Evolutionary conservation across 1,139 yeast genomes (phyloP), one percentile per base, ranked within the genome.

Genomic region (Taphrina communis): DNA sequence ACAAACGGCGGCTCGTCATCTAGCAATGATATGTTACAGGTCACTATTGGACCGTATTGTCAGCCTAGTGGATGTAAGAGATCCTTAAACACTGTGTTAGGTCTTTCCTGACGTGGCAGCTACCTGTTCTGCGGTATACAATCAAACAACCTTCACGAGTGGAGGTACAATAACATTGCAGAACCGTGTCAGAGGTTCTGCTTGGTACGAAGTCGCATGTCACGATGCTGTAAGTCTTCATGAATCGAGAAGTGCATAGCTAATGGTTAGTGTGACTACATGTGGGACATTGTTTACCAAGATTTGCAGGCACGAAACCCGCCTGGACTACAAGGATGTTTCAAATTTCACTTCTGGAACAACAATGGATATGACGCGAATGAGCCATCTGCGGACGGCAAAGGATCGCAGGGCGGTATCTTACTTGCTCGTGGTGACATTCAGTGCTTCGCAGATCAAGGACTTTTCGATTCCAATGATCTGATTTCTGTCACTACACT

Each of bases 191-290:
- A 11, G 19, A 8, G 51, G 51, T 46, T 19, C 11, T 19, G 19
- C n/a, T n/a, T 46, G 51, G 51, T 46, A 46, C n/a, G 51, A 46
- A 46, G 51, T 46, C 19, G 51, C 51, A n/a, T 46, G 51, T n/a
- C 51, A 46, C 25, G 51, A 46, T 46, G 51, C 51, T 19, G 51
- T 46, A 46, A 46, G 51, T 12, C n/a, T 17, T 2, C 4, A 8
- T 19, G 17, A 46, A 5, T 2, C 2, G 9, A 12, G 11, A 17
- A n/a, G 51, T 8, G n/a, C 19, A 12, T 19, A 11, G 51, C 51
- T 46, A 19, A 46, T 19, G 9, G n/a, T 46, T 17, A 46, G 51
- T 46, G 51, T 46, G 51, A 46, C n/a, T 46, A n/a, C 25, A 46
- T 46, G 51, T 46, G 8, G 4, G 51, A 46, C 19, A 46, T 46